Base-by-base conservation (phyloP, 192 early-diverging fungal genomes). In the Coemansia nantahalensis region DNA sequence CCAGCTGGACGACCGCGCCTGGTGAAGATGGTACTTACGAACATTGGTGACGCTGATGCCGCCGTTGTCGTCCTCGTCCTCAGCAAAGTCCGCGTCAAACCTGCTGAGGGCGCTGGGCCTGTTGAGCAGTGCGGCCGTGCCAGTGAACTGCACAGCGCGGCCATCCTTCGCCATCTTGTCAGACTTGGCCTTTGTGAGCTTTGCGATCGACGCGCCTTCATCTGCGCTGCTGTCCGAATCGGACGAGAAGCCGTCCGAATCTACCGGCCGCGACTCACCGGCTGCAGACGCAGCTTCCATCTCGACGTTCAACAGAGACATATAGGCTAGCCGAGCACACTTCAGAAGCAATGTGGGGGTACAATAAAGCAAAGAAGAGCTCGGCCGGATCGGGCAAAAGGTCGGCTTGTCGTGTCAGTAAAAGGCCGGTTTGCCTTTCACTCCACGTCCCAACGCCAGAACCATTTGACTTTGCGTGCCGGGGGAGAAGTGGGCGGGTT, bases 11-110 rank as follows among this genome's bases (percentile, higher is more conserved):
- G n/a, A 2, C 21, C 4, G 21, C 41, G 6, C 8, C n/a, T 6
- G 22, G 31, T 4, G 10, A 6, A 3, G 12, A n/a, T 6, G 24
- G 38, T 53, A 53, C 51, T 53, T 53, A 53, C 51, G 51, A n/a
- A 53, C 33, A 32, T 26, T 28, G 32, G 31, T 24, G 6, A 33
- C 51, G 11, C 32, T 39, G 21, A 53, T 43, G 40, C 31, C 33
- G 28, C n/a, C 19, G 21, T 42, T 14, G 39, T 21, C 24, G 21
- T 42, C 24, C 40, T 42, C 40, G 18, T 42, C 40, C 14, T 42
- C 24, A 5, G 16, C 40, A 42, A 42, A 42, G 40, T 42, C 40
- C 19, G 40, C 40, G 11, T 24, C 40, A 22, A 42, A 42, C 26
- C 7, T 28, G 26, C 26, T 28, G 40, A 14, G 16, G 11, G 40